Percentiles rank a stretch among this genome's conserved stretches.
Conservation (phyloP, 2,329 filamentous ascomycete species). For the Karstenula rhodostoma region DNA sequence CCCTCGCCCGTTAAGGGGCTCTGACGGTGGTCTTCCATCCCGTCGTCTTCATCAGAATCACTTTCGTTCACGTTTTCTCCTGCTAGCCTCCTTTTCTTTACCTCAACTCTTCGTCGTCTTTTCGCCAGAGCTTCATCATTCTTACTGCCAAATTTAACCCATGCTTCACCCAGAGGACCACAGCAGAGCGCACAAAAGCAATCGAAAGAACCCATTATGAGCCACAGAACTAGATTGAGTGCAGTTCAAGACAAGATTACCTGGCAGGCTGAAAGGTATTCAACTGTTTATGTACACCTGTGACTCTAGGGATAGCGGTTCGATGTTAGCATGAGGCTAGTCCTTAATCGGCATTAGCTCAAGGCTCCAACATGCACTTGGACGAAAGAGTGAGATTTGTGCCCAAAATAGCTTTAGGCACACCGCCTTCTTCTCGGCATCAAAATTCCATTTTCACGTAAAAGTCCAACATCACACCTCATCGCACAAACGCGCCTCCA, state of each 20-base stretch:
- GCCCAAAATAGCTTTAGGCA: not conserved
- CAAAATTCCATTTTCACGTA: not conserved
- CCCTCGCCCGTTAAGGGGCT: not conserved
- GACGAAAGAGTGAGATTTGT: not conserved
- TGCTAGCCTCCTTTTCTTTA: slow-evolving; percentile 9
- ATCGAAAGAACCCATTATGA: slow-evolving; percentile 27
- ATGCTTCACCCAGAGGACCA: slow-evolving; percentile 12
- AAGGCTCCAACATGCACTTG: not conserved
- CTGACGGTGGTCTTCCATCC: not conserved
- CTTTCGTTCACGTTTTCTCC: slow-evolving; percentile 15
- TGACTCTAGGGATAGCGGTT: not conserved
- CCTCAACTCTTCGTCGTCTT: slow-evolving; percentile 16
- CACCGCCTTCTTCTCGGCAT: too few species aligned
- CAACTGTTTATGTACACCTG: not conserved
- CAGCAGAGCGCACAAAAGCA: slow-evolving; percentile 33
- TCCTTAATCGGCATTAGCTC: not conserved
- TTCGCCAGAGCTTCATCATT: slow-evolving; percentile 15
- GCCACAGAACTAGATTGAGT: not conserved
- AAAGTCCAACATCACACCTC: not conserved
- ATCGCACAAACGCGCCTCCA: slow-evolving; percentile 66
- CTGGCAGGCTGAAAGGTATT: not conserved
- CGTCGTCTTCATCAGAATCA: not conserved
- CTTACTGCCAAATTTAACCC: slow-evolving; percentile 17
- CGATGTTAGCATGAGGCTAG: not conserved
- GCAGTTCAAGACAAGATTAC: not conserved